Conservation (phyloP, 257 asterid species). For the Salvia rosmarinus region DNA sequence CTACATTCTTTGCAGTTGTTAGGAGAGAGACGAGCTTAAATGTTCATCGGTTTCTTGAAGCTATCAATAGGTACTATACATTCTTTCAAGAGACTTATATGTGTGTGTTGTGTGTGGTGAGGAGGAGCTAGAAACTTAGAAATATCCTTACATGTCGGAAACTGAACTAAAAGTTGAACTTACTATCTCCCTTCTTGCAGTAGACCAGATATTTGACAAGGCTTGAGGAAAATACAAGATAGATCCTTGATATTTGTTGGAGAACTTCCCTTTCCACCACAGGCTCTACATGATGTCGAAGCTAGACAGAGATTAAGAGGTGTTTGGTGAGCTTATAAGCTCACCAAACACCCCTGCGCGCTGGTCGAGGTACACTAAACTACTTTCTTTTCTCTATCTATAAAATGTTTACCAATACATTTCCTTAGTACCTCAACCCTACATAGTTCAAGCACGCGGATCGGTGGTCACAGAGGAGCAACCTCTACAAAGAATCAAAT, state of each 20-base stretch:
- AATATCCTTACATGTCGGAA: neutral
- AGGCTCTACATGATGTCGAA: slow-evolving; percentile 65
- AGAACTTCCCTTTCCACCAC: slow-evolving; percentile 62
- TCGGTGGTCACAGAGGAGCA: slow-evolving; percentile 75
- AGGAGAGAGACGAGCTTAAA: slow-evolving; percentile 71
- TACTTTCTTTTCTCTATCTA: neutral
- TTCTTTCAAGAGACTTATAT: neutral
- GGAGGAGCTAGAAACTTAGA: neutral
- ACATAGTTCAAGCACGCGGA: slow-evolving; percentile 73
- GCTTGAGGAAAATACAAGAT: slow-evolving; percentile 55
- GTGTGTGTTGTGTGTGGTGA: too few relatives aligned
- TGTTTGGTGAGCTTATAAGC: too few relatives aligned
- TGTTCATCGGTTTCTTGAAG: slow-evolving; percentile 64
- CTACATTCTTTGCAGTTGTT: slow-evolving; percentile 50
- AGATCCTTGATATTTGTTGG: slow-evolving; percentile 70
- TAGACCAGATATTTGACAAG: slow-evolving; percentile 62
- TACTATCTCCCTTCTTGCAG: slow-evolving; percentile 37
- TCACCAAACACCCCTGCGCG: slow-evolving; percentile 28
- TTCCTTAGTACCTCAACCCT: neutral
- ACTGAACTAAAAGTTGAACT: neutral
- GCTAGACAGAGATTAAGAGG: slow-evolving; percentile 55
- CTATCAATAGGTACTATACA: slow-evolving; percentile 56
- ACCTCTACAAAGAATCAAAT: slow-evolving; percentile 34
- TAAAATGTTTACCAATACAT: neutral
- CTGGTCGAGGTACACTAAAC: slow-evolving; percentile 61